These are phyloP conservation scores for Lasiodiplodia gonubiensis DNA, from an alignment of 2,329 filamentous ascomycete genomes.

Conservation along the genomic window DNA sequence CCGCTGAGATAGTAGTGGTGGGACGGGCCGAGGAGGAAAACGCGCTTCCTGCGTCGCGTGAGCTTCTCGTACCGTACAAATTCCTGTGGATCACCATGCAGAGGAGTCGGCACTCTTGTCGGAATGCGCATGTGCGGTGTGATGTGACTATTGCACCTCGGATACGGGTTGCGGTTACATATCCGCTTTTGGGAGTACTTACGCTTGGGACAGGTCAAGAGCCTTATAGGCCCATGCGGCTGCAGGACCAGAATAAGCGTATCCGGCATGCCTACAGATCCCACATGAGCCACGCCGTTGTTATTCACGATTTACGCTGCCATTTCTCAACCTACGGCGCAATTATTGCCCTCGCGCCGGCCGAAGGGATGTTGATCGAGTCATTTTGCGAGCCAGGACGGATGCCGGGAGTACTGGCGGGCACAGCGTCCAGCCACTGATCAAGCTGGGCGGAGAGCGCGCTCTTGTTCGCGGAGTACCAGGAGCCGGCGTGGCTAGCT, in stretches of 20 bases:
- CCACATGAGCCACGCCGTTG: conserved; percentile 29
- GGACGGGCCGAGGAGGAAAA: conserved; percentile 92
- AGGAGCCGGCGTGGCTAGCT: conserved; percentile 82
- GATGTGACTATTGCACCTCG: background rate
- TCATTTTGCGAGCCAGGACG: conserved; percentile 52
- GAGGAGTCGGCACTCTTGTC: background rate
- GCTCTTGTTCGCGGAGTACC: conserved; percentile 73
- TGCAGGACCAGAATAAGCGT: conserved; percentile 86
- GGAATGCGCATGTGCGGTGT: background rate
- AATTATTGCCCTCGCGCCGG: conserved; percentile 82
- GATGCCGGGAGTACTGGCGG: conserved; percentile 66
- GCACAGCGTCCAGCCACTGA: conserved; percentile 74
- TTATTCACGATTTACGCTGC: conserved; percentile 2
- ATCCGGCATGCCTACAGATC: conserved; percentile 81
- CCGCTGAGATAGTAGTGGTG: conserved; percentile 82
- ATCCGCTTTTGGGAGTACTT: conserved; percentile 37
- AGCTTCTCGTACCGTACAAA: background rate
- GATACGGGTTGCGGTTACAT: background rate
- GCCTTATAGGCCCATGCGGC: conserved; percentile 95
- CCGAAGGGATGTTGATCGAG: conserved; percentile 64
- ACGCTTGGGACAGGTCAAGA: conserved; percentile 79
- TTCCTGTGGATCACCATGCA: background rate
- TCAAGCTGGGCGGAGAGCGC: conserved; percentile 74
- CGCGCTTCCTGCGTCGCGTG: conserved; percentile 67
- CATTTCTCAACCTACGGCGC: conserved; percentile 72